Conservation (phyloP, 805 yeast genomes). For the Sugiyamaella valdiviana region DNA sequence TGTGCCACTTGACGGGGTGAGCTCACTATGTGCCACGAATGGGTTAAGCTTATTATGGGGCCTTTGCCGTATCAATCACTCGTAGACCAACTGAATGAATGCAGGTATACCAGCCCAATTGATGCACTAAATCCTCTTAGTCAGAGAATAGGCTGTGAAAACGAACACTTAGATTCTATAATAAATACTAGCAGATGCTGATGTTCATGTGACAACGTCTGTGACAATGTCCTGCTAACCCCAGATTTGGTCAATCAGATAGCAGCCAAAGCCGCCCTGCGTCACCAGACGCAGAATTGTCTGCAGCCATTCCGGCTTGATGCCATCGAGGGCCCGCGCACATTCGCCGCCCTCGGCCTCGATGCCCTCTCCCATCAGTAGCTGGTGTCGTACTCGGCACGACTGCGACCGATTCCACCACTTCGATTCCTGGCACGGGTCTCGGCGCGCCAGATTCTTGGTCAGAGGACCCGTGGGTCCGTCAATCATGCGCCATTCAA, state of each 20-base stretch:
- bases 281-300: slow-evolving; percentile 33
- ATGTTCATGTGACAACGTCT: too few relatives aligned
- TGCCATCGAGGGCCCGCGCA: slow-evolving; percentile 53
- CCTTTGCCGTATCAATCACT: too few relatives aligned
- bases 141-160: neutral
- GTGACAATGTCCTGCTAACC: slow-evolving; percentile 18
- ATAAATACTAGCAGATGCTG: too few relatives aligned
- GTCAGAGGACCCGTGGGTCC: slow-evolving; percentile 90
- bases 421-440: slow-evolving; percentile 76
- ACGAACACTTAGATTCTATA: neutral
- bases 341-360: slow-evolving; percentile 86
- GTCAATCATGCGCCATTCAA: slow-evolving; percentile 83
- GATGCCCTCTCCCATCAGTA: slow-evolving; percentile 79
- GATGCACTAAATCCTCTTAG: too few relatives aligned
- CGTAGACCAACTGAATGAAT: too few relatives aligned
- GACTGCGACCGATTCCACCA: slow-evolving; percentile 91
- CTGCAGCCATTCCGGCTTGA: slow-evolving; percentile 49
- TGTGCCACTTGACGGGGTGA: too few relatives aligned
- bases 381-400: slow-evolving; percentile 69
- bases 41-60: too few relatives aligned
- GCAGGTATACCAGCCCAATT: too few relatives aligned
- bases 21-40: too few relatives aligned
- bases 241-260: slow-evolving; percentile 27
- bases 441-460: slow-evolving; percentile 62
- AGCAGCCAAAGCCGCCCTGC: slow-evolving; percentile 32